Evolutionary conservation across 768 basidiomycete genomes (phyloP).

Genomic region (Pholiota microspora): DNA sequence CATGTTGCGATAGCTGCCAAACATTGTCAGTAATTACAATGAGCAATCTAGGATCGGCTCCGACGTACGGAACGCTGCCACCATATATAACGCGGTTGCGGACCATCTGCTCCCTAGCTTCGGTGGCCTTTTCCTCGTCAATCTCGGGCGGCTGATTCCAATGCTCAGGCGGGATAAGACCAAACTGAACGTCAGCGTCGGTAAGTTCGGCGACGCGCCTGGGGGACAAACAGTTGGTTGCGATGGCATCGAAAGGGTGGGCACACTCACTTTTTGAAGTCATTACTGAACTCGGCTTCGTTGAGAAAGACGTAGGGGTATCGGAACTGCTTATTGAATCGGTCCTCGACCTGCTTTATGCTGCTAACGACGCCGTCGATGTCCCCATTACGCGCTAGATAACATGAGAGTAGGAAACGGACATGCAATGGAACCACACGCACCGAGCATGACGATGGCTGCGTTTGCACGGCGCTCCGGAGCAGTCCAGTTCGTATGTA

Average conservation of each 20-base stretch:
- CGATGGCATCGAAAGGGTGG: background rate
- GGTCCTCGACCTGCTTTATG: slow-evolving; percentile 58
- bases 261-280: slow-evolving; percentile 62
- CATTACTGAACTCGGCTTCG: slow-evolving; percentile 73
- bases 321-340: slow-evolving; percentile 74
- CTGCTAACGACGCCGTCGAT: slow-evolving; percentile 6
- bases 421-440: background rate
- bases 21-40: too few species aligned
- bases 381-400: background rate
- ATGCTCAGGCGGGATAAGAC: slow-evolving; percentile 62
- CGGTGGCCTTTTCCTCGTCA: slow-evolving; percentile 64
- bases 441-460: slow-evolving; percentile 3
- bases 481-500: background rate
- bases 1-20: slow-evolving; percentile 61
- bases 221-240: background rate
- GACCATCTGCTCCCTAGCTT: slow-evolving; percentile 59
- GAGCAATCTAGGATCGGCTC: too few species aligned
- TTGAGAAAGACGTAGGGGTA: slow-evolving; percentile 93
- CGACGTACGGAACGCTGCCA: slow-evolving; percentile 24
- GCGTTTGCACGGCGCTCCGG: slow-evolving; percentile 1
- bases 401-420: background rate
- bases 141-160: slow-evolving; percentile 82
- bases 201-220: slow-evolving; percentile 7
- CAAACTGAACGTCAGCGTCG: slow-evolving; percentile 46
- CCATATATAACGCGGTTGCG: slow-evolving; percentile 44